phyloP scores from a whole-genome alignment of 768 basidiomycete genomes.

The Pleurotus giganteus region DNA sequence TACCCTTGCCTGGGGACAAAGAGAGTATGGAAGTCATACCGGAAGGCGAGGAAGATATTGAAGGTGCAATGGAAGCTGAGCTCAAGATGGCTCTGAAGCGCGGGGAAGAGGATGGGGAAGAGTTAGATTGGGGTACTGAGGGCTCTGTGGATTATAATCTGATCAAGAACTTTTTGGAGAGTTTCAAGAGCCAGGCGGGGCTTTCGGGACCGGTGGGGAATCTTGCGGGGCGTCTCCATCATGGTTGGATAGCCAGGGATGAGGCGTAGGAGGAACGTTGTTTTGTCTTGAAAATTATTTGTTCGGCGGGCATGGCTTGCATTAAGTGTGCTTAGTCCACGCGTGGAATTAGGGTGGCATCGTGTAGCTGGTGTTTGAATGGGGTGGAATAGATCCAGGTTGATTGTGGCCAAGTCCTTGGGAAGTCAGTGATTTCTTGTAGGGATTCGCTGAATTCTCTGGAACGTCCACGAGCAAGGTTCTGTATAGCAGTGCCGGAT shows the following conservation, averaged over 20 bases:
- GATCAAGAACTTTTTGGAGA: slow-evolving; percentile 97
- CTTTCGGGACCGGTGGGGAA: slow-evolving; percentile 90
- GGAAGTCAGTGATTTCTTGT: not conserved
- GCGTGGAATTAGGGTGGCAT: too few relatives aligned
- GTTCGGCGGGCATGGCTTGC: not conserved
- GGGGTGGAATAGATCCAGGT: too few relatives aligned
- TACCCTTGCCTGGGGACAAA: slow-evolving; percentile 19
- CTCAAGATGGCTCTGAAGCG: slow-evolving; percentile 60
- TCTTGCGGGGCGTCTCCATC: slow-evolving; percentile 79
- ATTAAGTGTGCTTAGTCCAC: not conserved
- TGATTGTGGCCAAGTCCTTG: too few relatives aligned
- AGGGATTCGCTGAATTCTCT: not conserved
- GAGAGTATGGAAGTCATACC: slow-evolving; percentile 44
- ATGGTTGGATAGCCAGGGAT: slow-evolving; percentile 47
- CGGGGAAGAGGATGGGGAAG: slow-evolving; percentile 44
- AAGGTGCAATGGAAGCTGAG: slow-evolving; percentile 89
- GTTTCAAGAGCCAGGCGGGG: slow-evolving; percentile 90
- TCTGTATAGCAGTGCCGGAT: not conserved
- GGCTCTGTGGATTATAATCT: slow-evolving; percentile 76
- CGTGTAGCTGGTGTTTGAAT: too few relatives aligned
- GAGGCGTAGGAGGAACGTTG: not conserved
- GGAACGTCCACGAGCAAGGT: too few relatives aligned
- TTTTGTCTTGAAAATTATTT: too few relatives aligned
- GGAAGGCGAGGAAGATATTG: slow-evolving; percentile 78
- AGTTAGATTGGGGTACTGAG: slow-evolving; percentile 50